Conservation (phyloP, 208 protist species). For the Acanthamoeba culbertsoni region DNA sequence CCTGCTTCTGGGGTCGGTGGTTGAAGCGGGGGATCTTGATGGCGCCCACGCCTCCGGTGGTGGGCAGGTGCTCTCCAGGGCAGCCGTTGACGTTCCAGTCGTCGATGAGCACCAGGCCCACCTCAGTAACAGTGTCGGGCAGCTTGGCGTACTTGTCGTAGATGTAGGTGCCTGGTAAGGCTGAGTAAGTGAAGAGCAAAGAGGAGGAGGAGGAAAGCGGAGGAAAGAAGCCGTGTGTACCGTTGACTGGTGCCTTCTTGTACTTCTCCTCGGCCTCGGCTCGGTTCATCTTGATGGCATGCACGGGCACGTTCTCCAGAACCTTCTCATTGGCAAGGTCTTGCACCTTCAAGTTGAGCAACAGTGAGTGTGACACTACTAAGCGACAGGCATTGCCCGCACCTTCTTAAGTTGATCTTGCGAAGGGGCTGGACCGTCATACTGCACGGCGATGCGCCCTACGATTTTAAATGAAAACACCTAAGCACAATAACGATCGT, state of each 20-base stretch:
- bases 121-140: not conserved
- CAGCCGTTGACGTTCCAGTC: conserved; percentile 40
- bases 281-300: not conserved
- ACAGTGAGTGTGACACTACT: not conserved
- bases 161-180: not conserved
- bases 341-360: not conserved
- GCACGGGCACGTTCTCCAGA: conserved; percentile 3
- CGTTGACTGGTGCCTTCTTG: not conserved
- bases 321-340: conserved; percentile 3
- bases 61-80: not conserved
- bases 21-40: conserved; percentile 10
- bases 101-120: not conserved
- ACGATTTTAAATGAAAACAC: too few relatives aligned
- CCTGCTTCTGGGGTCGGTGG: conserved; percentile 13
- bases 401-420: not conserved
- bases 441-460: not conserved
- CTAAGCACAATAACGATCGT: too few relatives aligned
- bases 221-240: not conserved
- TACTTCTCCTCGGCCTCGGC: conserved; percentile 33
- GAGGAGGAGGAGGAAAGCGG: not conserved
- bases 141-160: conserved; percentile 39
- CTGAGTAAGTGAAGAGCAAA: not conserved
- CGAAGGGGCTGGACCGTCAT: not conserved
- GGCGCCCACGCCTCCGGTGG: not conserved
- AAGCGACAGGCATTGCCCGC: not conserved